Base-by-base conservation (phyloP, 2,329 filamentous ascomycete species). In the Apiospora arundinis region DNA sequence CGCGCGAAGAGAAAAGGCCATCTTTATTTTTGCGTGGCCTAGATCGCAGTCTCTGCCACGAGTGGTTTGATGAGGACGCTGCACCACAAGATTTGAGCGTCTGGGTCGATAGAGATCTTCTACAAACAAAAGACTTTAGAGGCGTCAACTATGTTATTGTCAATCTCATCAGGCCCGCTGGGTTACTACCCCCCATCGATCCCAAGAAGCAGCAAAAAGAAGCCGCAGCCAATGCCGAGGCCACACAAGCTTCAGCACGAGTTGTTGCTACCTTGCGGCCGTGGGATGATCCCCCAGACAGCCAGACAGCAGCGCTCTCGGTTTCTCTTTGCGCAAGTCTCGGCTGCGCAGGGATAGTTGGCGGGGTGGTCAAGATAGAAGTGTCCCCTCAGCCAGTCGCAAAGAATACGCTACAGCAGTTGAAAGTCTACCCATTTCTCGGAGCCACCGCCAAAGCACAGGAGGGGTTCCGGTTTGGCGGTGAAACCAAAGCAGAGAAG, bases 201-300 rank as follows among this genome's bases (percentile, higher is more conserved):
- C 89, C 92, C 65, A 87, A 90, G 72, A 91, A 92, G 75, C 88
- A 92, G 60, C 87, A 91, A 60, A 85, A 88, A 67, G 92, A 95
- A 74, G 90, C 90, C 70, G 92, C 93, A 69, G 87, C 89, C 28
- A 85, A 87, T 69, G 71, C 82, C 83, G 69, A 86, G 83, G 70
- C 77, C 32, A 69, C 76, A 83, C 92, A 77, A 85, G 88, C 75
- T 83, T 86, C 91, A 1, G 84, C 87, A 21, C 95, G 92, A 75
- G 83, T 98, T 1, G 88, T 98, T 48, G 95, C 95, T 2, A 90
- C 89, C 73, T 81, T 98, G 4, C 85, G 89, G 49, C 83, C 90
- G 1, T 99, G 96, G 97, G 89, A 95, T 71, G 94, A 97, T 77
- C 92, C 95, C 1, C 95, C 96, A 0, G 94, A 95, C 78, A 91